Evolutionary conservation across 176 grass and related monocot genomes (phyloP), one percentile per base, ranked within the genome.

Genomic region (Dactylis glomerata): DNA sequence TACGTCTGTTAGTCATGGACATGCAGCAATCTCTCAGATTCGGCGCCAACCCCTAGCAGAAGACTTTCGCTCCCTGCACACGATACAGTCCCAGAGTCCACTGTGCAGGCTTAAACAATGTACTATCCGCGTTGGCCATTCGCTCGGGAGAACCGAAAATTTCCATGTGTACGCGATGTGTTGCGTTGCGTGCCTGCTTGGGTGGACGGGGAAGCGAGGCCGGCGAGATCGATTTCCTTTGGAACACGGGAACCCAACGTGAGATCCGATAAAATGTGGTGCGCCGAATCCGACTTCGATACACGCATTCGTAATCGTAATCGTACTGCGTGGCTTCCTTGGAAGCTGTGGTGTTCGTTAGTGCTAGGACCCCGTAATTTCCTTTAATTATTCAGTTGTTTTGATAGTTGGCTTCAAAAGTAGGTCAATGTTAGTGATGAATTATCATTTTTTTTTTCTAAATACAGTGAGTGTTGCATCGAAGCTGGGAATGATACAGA

Each of bases 221-320:
- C 10, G 44, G 14, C 56, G 46, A 76, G 47, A 57, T 15, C 41
- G 76, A 73, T 86, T 87, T 91, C 31, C 89, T 84, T 80, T 20
- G 81, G 68, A 78, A 45, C 76, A 64, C 89, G 77, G 82, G 77
- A 91, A 83, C 30, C 78, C 30, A 75, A 83, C 86, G 54, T 78
- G 86, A 81, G 82, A 85, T 86, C 82, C 86, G 66, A 88, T 79
- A 13, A 66, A 80, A 83, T 84, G 89, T 24, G 81, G 80, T 74
- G 89, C 82, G 55, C 58, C 73, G 82, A 85, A 88, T 88, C 86
- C 27, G 78, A 74, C 47, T 78, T 92, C 65, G 81, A 79, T 82
- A 77, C 67, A 41, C 49, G 80, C 77, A 55, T 81, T 73, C 68
- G 40, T 33, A 47, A 58, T 27, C 41, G 5, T 65, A 46, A 15